Base-by-base conservation (phyloP, 2,329 filamentous ascomycete genomes). In the Purpureocillium takamizusanense region DNA sequence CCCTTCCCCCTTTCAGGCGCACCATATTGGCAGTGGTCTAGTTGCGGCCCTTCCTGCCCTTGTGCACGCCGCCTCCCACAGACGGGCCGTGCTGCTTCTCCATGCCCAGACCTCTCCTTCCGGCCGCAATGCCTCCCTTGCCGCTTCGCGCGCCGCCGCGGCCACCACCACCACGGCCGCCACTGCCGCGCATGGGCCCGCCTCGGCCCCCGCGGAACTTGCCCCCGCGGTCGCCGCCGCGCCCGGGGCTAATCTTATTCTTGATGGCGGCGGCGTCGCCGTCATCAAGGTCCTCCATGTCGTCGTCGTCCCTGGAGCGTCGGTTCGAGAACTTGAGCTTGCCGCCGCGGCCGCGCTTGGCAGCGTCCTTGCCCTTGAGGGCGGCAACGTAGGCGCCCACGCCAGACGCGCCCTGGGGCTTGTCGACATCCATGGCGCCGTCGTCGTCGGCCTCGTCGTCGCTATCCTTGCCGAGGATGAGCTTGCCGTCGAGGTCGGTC, bases 401-500 rank as follows among this genome's bases (percentile, higher is more conserved):
- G 11, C 80, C 80, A 15, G 67, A 72, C 16, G 55, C 64, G 44
- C 83, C 77, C 50, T 80, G 61, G 15, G 74, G 67, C 36, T 69
- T 63, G 50, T 88, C 82, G 50, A 86, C 62, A 25, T 76, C 74
- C 74, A 82, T 83, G 49, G 74, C 74, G 16, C 70, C 68, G 41
- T 64, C 66, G 31, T 64, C 63, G 39, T 66, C 33, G 15, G 18
- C 68, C 34, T 67, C 68, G 11, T 66, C 67, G 32, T 72, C 66
- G 34, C 61, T 61, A 35, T 74, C 72, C 50, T 72, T 69, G 50
- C 80, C 82, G 38, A 94, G 70, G 47, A 94, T 74, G 31, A 94
- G 74, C 63, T 89, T 92, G 44, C 86, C 86, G 55, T 94, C 86
- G 35, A 81, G 60, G 52, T 92, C 80, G 12, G 71, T 71, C 67